Evolutionary conservation across 306 rosid species (phyloP).

Genomic region (Vigna unguiculata): DNA sequence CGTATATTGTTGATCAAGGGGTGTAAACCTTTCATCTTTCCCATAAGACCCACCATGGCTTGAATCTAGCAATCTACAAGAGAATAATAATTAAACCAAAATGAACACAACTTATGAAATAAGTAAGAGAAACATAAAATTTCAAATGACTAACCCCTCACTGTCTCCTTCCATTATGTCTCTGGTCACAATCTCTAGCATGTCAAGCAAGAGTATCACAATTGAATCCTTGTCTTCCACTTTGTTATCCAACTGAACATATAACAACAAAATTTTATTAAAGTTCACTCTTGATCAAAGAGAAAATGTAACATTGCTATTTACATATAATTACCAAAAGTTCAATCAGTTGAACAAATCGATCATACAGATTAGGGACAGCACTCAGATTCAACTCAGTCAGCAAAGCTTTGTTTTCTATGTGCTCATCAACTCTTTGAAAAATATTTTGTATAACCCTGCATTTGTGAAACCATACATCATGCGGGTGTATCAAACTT

Average conservation of each 20-base stretch:
- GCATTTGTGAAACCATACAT: conserved; percentile 49
- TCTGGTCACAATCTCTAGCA: conserved; percentile 92
- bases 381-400: conserved; percentile 71
- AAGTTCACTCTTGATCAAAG: conserved; percentile 22
- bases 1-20: conserved; percentile 69
- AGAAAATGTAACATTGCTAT: conserved; percentile 34
- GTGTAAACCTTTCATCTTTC: conserved; percentile 71
- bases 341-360: conserved; percentile 67
- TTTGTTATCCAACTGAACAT: conserved; percentile 65
- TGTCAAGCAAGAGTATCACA: conserved; percentile 91
- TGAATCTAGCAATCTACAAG: conserved; percentile 79
- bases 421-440: conserved; percentile 65
- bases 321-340: conserved; percentile 68
- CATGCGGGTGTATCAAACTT: conserved; percentile 36
- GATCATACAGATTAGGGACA: conserved; percentile 70
- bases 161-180: conserved; percentile 88
- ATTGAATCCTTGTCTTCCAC: conserved; percentile 78
- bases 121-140: conserved; percentile 18
- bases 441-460: conserved; percentile 77
- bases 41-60: conserved; percentile 70
- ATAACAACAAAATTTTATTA: conserved; percentile 36
- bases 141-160: conserved; percentile 60
- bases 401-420: conserved; percentile 42
- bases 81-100: conserved; percentile 38
- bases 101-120: conserved; percentile 26